Base-by-base conservation (phyloP, 805 yeast genomes). In the Ogataea ramenticola region DNA sequence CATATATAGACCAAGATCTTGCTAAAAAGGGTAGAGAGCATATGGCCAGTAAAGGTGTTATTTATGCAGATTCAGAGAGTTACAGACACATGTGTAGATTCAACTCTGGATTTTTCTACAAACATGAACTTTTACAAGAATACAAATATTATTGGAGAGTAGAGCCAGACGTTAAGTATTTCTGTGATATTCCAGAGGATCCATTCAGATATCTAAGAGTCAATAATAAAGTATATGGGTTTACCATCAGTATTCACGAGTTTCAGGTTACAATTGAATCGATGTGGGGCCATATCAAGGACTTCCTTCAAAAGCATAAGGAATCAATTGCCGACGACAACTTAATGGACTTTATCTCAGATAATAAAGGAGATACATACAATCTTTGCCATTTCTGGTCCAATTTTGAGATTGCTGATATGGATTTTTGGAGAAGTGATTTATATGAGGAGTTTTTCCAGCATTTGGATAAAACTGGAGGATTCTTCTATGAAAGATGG, bases 401-500 rank as follows among this genome's bases (percentile, higher is more conserved):
- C 8, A 83, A 83, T 60, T 83, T 82, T 51, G 89, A 83, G 65
- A 68, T 85, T 43, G 93, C 85, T 2, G 82, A 82, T 46, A 68
- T 85, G 56, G 82, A 80, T 42, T 76, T 85, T 48, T 81, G 80
- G 75, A 68, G 88, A 50, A 67, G 77, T 0, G 61, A 70, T 32
- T 69, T 72, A 19, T 85, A 83, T 62, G 67, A 70, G 38, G 67
- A 72, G 9, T 83, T 74, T 62, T 85, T 85, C 58, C 68, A 82
- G 20, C 66, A 66, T 57, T 66, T 86, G 38, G 95, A 86, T 57
- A 47, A 61, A 39, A 60, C 75, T 3, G 95, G 95, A 45, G 95
- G 95, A 1, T 86, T 86, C 60, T 86, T 77, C 60, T 84, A 85
- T 57, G 93, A 87, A 65, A 72, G 96, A 51, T 87, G 96, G 95